Percentiles rank a stretch among this genome's conserved stretches.
These are phyloP conservation scores for Protomyces lactucae-debilis DNA, from an alignment of 1,139 yeast species.

Conservation along the genomic window DNA sequence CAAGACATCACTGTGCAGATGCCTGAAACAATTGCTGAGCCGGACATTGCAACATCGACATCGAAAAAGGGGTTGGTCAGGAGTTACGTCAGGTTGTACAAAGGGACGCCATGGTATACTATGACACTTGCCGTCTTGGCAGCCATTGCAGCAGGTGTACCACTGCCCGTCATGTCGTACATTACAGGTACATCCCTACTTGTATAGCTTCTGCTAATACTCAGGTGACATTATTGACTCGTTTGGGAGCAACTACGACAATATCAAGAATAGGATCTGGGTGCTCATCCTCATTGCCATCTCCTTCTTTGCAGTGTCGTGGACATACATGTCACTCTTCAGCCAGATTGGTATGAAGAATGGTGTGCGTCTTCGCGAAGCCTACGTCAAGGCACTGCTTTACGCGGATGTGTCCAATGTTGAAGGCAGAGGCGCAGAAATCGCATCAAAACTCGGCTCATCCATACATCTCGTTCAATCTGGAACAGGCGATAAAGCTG, in stretches of 20 bases:
- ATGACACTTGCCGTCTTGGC: constrained; percentile 1
- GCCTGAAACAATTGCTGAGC: neutral
- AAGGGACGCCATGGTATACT: neutral
- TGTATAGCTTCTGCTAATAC: neutral
- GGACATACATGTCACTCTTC: constrained; percentile 2
- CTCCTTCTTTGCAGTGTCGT: neutral
- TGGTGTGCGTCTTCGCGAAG: neutral
- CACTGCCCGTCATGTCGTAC: constrained; percentile 5
- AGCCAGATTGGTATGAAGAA: neutral
- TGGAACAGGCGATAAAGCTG: constrained; percentile 5
- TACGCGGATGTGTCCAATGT: neutral
- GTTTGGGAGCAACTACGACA: neutral
- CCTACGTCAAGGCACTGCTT: constrained; percentile 1
- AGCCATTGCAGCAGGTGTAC: constrained; percentile 7
- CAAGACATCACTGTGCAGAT: neutral
- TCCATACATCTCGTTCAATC: constrained; percentile 2
- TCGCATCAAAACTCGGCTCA: neutral
- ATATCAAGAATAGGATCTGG: neutral
- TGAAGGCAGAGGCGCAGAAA: neutral
- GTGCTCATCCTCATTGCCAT: constrained; percentile 1
- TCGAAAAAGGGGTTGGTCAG: neutral
- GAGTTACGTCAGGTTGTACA: neutral
- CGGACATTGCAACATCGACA: neutral
- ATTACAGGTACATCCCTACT: neutral
- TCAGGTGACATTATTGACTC: constrained; percentile 2